A percentile compares a stretch with the other conserved stretches of the same genome.
Evolutionary conservation across 1,284 basidiomycete genomes (phyloP).

Genomic region (Lignosus rhinocerotis): DNA sequence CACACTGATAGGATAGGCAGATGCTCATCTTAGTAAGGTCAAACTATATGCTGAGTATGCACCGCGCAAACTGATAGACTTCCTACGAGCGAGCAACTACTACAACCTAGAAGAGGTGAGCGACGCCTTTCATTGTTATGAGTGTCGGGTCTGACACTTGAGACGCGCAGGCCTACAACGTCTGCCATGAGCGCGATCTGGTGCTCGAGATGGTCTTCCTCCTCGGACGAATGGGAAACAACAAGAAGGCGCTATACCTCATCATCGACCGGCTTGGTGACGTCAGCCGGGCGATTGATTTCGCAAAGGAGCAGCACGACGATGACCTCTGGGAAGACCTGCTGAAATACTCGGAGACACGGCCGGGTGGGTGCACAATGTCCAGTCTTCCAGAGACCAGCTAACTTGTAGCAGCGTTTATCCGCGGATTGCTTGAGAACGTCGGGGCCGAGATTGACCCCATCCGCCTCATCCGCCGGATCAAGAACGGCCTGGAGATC

Average conservation of each 20-base stretch:
- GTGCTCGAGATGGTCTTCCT: conserved; percentile 98
- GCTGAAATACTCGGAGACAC: conserved; percentile 89
- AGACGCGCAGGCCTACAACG: conserved; percentile 74
- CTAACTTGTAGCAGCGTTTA: conserved; percentile 68
- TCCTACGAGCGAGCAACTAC: conserved; percentile 88
- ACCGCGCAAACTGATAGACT: conserved; percentile 79
- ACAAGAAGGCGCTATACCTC: conserved; percentile 89
- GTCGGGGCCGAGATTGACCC: conserved; percentile 97
- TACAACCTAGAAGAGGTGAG: conserved; percentile 86
- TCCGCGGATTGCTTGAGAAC: conserved; percentile 92
- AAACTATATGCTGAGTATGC: conserved; percentile 92
- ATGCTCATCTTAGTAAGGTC: conserved; percentile 48
- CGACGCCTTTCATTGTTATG: not conserved
- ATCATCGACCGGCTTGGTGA: conserved; percentile 96
- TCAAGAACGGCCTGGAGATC: conserved; percentile 95
- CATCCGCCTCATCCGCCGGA: conserved; percentile 89
- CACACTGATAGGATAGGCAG: not conserved
- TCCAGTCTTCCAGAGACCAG: not conserved
- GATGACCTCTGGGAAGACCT: conserved; percentile 98
- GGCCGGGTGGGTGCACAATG: conserved; percentile 63
- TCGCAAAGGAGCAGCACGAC: conserved; percentile 97
- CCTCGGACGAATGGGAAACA: conserved; percentile 96
- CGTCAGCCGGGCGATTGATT: conserved; percentile 94
- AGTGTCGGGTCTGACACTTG: not conserved
- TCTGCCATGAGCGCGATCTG: conserved; percentile 83